A percentile compares a stretch with the other conserved stretches of the same genome.
Conservation (phyloP, 306 rosid species). For the Sesbania bispinosa region DNA sequence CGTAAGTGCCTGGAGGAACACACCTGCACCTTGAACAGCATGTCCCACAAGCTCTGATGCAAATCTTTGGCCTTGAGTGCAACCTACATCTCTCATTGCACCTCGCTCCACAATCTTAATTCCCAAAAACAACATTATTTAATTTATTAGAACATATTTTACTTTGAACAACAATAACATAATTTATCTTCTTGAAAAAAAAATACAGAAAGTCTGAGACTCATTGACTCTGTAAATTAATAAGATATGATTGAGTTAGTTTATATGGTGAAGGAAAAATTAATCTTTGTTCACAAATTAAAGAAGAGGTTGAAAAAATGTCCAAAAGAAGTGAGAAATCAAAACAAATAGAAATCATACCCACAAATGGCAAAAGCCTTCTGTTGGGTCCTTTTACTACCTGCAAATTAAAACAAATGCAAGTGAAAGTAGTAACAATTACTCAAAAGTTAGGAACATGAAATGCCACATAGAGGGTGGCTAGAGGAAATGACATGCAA, state of each 20-base stretch:
- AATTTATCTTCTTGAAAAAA: too few species aligned
- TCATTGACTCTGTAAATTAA: not conserved
- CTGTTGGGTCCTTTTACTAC: slow-evolving; percentile 40
- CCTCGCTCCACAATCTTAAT: slow-evolving; percentile 28
- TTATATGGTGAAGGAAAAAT: not conserved
- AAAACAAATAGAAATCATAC: slow-evolving; percentile 25
- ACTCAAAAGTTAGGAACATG: not conserved
- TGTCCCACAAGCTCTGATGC: slow-evolving; percentile 37
- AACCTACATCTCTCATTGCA: slow-evolving; percentile 32
- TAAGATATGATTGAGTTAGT: not conserved
- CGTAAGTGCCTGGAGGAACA: slow-evolving; percentile 49
- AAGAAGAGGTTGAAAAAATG: not conserved
- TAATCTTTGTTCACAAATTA: too few species aligned
- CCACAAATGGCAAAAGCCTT: slow-evolving; percentile 32
- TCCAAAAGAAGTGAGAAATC: not conserved
- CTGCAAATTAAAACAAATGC: slow-evolving; percentile 20
- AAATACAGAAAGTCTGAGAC: not conserved
- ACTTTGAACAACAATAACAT: not conserved
- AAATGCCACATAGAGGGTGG: not conserved
- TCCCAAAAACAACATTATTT: not conserved
- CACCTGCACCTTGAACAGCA: slow-evolving; percentile 50
- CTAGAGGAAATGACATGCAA: slow-evolving; percentile 14
- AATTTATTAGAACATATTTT: not conserved
- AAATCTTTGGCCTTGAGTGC: slow-evolving; percentile 41
- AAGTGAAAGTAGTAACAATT: not conserved